Conservation (phyloP, 371 early-diverging fungal species). For the Cladochytrium tenue region DNA sequence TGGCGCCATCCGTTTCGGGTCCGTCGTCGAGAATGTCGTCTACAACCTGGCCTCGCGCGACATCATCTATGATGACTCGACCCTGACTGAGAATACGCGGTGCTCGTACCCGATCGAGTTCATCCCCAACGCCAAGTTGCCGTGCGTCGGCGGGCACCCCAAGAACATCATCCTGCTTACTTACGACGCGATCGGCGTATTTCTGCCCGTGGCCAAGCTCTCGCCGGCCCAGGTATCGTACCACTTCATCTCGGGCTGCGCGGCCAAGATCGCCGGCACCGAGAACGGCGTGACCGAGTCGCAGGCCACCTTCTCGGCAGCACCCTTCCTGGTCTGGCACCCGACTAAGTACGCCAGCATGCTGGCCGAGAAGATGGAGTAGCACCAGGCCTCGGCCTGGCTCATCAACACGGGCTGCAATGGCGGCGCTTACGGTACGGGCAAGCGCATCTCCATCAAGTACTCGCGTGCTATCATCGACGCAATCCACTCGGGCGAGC, state of each 20-base stretch:
- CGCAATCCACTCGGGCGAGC: conserved; percentile 90
- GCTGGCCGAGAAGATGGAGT: conserved; percentile 91
- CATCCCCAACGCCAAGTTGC: conserved; percentile 95
- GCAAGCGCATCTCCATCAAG: conserved; percentile 91
- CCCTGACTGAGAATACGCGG: conserved; percentile 95
- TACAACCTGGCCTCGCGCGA: conserved; percentile 77
- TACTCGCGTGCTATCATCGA: conserved; percentile 96
- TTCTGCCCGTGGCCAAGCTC: conserved; percentile 91
- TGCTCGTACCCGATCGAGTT: conserved; percentile 96
- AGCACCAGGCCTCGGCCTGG: conserved; percentile 91
- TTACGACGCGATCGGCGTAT: conserved; percentile 96
- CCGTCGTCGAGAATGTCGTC: conserved; percentile 94
- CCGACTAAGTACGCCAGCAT: conserved; percentile 95
- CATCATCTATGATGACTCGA: conserved; percentile 82
- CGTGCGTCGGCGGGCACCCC: conserved; percentile 92
- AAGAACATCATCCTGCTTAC: conserved; percentile 95
- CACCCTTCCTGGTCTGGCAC: conserved; percentile 96
- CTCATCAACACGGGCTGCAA: conserved; percentile 98
- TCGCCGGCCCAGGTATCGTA: conserved; percentile 93
- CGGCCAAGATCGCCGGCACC: conserved; percentile 87
- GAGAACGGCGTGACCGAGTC: conserved; percentile 95
- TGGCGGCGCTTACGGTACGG: conserved; percentile 88
- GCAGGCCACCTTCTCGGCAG: conserved; percentile 91
- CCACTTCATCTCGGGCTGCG: conserved; percentile 85
- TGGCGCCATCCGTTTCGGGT: conserved; percentile 91